Conservation (phyloP, 2,329 filamentous ascomycete genomes). For the Penicillium psychrosexuale region DNA sequence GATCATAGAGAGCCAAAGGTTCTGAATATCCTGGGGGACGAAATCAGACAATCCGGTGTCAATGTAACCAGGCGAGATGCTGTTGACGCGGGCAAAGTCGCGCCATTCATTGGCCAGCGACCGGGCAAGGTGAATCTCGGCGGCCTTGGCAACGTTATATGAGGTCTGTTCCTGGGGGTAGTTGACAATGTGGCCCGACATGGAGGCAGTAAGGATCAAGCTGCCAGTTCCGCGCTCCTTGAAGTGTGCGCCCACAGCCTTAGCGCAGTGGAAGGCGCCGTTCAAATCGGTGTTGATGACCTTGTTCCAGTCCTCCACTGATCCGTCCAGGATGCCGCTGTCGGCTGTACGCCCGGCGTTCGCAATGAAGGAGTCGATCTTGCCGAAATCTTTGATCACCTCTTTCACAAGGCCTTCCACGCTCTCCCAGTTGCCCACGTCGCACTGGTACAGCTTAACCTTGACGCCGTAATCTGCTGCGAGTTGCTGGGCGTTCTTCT, state of each 20-base stretch:
- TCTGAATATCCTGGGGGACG: constrained; percentile 56
- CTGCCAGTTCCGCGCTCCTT: constrained; percentile 62
- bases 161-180: constrained; percentile 63
- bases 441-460: constrained; percentile 65
- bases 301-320: constrained; percentile 68
- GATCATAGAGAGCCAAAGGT: constrained; percentile 60
- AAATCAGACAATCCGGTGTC: constrained; percentile 66
- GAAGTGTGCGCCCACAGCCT: constrained; percentile 80
- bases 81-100: constrained; percentile 66
- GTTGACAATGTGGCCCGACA: constrained; percentile 56
- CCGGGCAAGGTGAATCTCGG: constrained; percentile 61
- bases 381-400: constrained; percentile 66
- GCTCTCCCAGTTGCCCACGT: constrained; percentile 56
- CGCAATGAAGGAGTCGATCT: constrained; percentile 65
- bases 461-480: constrained; percentile 60
- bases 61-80: constrained; percentile 66
- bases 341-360: constrained; percentile 70
- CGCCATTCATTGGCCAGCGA: constrained; percentile 68
- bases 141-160: constrained; percentile 66
- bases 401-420: constrained; percentile 57
- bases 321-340: constrained; percentile 65
- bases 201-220: constrained; percentile 66
- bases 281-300: constrained; percentile 84
- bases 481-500: constrained; percentile 65
- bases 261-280: constrained; percentile 81